Base-by-base conservation (phyloP, 768 basidiomycete species). In the Mycena albidolilacea region DNA sequence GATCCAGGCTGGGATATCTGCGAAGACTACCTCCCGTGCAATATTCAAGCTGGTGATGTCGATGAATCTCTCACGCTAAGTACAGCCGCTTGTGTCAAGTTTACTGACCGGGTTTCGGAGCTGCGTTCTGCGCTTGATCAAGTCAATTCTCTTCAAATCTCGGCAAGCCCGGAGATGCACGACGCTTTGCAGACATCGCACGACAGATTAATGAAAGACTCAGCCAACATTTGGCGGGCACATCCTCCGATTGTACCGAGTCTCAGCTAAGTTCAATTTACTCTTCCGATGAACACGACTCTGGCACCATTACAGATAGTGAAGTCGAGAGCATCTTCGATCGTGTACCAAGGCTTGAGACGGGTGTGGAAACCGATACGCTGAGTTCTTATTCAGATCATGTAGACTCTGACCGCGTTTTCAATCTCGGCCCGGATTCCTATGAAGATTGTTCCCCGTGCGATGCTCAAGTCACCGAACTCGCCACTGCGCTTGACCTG, bases 271-370 rank as follows among this genome's bases (percentile, higher is more conserved):
- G 48, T 52, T 21, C 48, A 38, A 11, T 1, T 50, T 15, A 50
- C 52, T 11, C 17, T n/a, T 37, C 3, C 23, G 46, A 46, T 4
- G 44, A 19, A 35, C 2, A 30, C 38, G 44, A 46, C 6, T 10
- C 46, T 19, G 43, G 46, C 46, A 63, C 46, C 1, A 17, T 12
- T 15, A 12, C 64, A 65, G 64, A 39, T 8, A 55, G 48, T 14
- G 54, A 55, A 19, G 4, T 54, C 14, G 50, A 54, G 19, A 55
- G 64, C 38, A 11, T 39, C 38, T 54, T 54, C 21, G 64, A 65
- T 35, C 35, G 15, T 10, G n/a, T 7, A n/a, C 52, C 52, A 17
- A 11, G 41, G 11, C 11, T 41, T 46, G 52, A 54, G n/a, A 54
- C 52, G 5, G 52, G 23, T 21, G 9, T 54, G 21, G 52, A 54